These are phyloP conservation scores for Mycena maculata DNA, from an alignment of 768 basidiomycete genomes.

Conservation along the genomic window DNA sequence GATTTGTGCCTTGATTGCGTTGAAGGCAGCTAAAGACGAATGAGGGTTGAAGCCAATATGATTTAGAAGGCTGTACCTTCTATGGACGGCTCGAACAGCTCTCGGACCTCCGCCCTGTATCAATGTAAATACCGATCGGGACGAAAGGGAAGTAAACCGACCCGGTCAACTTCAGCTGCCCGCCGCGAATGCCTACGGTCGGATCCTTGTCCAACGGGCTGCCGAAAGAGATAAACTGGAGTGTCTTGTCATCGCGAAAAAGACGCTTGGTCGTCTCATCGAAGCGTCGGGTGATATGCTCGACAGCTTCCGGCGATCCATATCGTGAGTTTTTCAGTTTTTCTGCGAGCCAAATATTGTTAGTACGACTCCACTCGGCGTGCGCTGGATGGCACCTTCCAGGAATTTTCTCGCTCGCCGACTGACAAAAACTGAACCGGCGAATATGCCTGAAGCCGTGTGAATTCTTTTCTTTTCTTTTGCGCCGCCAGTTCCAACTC, in stretches of 20 bases:
- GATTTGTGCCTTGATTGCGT: slow-evolving; percentile 78
- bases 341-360: slow-evolving; percentile 52
- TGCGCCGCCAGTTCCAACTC: slow-evolving; percentile 36
- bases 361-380: slow-evolving; percentile 6
- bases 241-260: slow-evolving; percentile 74
- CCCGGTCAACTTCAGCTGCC: slow-evolving; percentile 80
- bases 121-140: slow-evolving; percentile 4
- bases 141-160: slow-evolving; percentile 38
- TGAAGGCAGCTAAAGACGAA: slow-evolving; percentile 62
- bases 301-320: slow-evolving; percentile 74
- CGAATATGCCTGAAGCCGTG: slow-evolving; percentile 71
- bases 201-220: slow-evolving; percentile 82
- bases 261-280: slow-evolving; percentile 87
- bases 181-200: slow-evolving; percentile 75
- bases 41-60: not conserved
- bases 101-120: slow-evolving; percentile 64
- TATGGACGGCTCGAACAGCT: slow-evolving; percentile 83
- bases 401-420: slow-evolving; percentile 78
- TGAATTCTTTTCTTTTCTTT: not conserved
- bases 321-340: slow-evolving; percentile 82
- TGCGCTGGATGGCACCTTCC: slow-evolving; percentile 57
- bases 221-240: slow-evolving; percentile 81
- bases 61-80: slow-evolving; percentile 51
- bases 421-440: slow-evolving; percentile 86
- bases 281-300: slow-evolving; percentile 84